These are phyloP conservation scores for Scheffersomyces insectosa DNA, from an alignment of 1,139 yeast species.

Conservation along the genomic window DNA sequence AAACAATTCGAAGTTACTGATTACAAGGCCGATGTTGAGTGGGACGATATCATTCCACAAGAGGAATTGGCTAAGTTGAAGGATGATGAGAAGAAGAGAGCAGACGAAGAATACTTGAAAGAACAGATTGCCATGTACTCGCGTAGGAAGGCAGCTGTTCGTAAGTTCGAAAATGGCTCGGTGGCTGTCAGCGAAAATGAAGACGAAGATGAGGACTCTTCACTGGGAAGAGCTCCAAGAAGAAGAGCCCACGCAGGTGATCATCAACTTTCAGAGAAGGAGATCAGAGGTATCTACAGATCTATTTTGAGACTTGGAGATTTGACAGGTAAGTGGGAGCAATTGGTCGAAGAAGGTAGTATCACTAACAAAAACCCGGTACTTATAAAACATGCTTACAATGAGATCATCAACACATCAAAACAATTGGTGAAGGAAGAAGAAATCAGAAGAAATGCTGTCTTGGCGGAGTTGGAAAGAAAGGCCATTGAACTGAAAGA, in stretches of 20 bases:
- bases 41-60: slow-evolving; percentile 99
- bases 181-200: slow-evolving; percentile 30
- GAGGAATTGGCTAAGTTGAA: slow-evolving; percentile 87
- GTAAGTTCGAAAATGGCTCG: slow-evolving; percentile 38
- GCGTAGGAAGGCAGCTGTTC: slow-evolving; percentile 74
- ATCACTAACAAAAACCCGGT: slow-evolving; percentile 84
- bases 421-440: slow-evolving; percentile 64
- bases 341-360: slow-evolving; percentile 86
- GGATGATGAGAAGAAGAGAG: slow-evolving; percentile 84
- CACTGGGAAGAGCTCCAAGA: slow-evolving; percentile 23
- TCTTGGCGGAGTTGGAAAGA: slow-evolving; percentile 59
- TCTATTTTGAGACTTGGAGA: slow-evolving; percentile 84
- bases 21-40: slow-evolving; percentile 95
- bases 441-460: slow-evolving; percentile 59
- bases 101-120: slow-evolving; percentile 82
- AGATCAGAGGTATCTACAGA: slow-evolving; percentile 82
- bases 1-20: slow-evolving; percentile 98
- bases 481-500: slow-evolving; percentile 59
- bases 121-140: slow-evolving; percentile 89
- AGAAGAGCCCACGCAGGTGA: slow-evolving; percentile 43
- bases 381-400: slow-evolving; percentile 72
- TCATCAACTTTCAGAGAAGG: slow-evolving; percentile 76
- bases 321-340: slow-evolving; percentile 79
- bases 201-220: slow-evolving; percentile 42
- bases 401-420: slow-evolving; percentile 66